These are phyloP conservation scores for Pseudodiploospora longispora DNA, from an alignment of 2,329 filamentous ascomycete genomes.

Conservation along the genomic window DNA sequence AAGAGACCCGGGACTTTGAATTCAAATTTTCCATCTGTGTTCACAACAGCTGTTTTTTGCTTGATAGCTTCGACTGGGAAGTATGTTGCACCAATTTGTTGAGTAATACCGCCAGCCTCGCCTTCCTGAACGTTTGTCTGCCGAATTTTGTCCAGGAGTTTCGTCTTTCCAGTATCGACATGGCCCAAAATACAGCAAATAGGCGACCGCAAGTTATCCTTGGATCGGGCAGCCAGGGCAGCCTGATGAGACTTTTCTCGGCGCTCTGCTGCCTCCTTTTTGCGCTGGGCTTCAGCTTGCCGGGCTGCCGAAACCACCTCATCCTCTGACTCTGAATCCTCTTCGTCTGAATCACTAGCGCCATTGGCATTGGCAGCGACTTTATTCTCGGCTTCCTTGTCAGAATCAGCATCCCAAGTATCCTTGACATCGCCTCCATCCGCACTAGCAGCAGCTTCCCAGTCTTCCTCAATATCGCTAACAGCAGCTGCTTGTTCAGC, in stretches of 20 bases:
- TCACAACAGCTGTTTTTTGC: conserved; percentile 90
- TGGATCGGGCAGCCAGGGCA: conserved; percentile 81
- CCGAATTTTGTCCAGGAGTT: conserved; percentile 94
- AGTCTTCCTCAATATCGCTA: conserved; percentile 69
- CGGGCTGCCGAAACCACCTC: conserved; percentile 68
- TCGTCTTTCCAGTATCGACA: conserved; percentile 99
- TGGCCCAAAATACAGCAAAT: conserved; percentile 99
- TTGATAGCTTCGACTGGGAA: conserved; percentile 91
- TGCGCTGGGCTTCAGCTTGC: conserved; percentile 65
- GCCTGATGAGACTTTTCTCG: conserved; percentile 87
- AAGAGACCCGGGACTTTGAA: conserved; percentile 97
- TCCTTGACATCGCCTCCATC: conserved; percentile 73
- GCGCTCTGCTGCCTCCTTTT: conserved; percentile 81
- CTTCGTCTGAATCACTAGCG: conserved; percentile 21
- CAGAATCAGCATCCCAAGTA: conserved; percentile 84
- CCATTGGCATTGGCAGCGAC: conserved; percentile 17
- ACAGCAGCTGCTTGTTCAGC: conserved; percentile 46
- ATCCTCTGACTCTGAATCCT: conserved; percentile 55
- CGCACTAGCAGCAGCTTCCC: conserved; percentile 76
- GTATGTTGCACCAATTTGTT: conserved; percentile 98
- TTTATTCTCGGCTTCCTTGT: conserved; percentile 53
- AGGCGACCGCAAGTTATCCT: conserved; percentile 89
- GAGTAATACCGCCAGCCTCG: conserved; percentile 98
- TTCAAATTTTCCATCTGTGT: conserved; percentile 80
- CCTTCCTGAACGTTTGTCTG: conserved; percentile 98